These are phyloP conservation scores for Xylaria sp. DNA, from an alignment of 2,329 filamentous ascomycete genomes.

Conservation along the genomic window DNA sequence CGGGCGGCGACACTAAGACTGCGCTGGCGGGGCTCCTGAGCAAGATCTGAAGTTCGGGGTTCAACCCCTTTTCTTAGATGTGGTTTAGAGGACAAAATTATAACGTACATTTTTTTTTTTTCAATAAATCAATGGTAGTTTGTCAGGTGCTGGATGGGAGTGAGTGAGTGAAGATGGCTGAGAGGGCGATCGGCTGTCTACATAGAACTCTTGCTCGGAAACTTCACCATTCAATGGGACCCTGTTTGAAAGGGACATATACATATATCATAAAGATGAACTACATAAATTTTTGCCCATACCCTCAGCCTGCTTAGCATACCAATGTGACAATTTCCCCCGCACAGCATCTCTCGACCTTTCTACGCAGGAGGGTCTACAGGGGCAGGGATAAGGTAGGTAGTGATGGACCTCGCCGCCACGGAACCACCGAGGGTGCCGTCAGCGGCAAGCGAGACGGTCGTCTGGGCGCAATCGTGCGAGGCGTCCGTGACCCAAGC, in stretches of 20 bases:
- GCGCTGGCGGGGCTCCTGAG: conserved; percentile 73
- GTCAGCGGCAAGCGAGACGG: conserved; percentile 37
- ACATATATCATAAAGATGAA: background rate
- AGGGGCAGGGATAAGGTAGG: conserved; percentile 40
- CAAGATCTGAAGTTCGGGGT: conserved; percentile 57
- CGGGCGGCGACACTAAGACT: conserved; percentile 73
- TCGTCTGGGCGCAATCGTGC: conserved; percentile 40
- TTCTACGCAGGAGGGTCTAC: conserved; percentile 28
- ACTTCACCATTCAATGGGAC: background rate
- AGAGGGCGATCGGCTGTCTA: too few species aligned
- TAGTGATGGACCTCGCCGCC: conserved; percentile 45
- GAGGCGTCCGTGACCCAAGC: conserved; percentile 46
- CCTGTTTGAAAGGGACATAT: background rate
- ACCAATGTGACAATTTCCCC: background rate
- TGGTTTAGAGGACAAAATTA: background rate
- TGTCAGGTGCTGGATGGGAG: too few species aligned
- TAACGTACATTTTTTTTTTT: background rate
- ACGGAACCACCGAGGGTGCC: conserved; percentile 42
- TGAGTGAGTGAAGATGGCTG: too few species aligned
- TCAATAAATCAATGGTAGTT: background rate
- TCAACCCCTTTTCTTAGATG: background rate
- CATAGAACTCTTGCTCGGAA: background rate
- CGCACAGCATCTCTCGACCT: background rate
- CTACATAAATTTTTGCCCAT: background rate
- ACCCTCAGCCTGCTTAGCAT: background rate